Percentiles rank a stretch among this genome's conserved stretches.
These are phyloP conservation scores for Xylaria sp. DNA, from an alignment of 2,329 filamentous ascomycete genomes.

Conservation along the genomic window DNA sequence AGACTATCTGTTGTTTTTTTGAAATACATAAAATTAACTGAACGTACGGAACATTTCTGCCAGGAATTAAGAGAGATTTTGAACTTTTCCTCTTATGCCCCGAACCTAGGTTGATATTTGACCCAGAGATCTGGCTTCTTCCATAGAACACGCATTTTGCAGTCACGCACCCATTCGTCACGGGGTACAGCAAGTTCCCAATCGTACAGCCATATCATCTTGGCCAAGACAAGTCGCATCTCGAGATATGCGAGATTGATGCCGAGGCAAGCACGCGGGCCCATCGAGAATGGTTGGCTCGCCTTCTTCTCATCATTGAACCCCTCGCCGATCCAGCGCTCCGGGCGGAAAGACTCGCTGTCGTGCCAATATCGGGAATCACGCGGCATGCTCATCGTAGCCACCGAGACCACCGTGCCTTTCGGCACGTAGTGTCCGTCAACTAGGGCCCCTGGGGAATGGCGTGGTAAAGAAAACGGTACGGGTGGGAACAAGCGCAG, in stretches of 20 bases:
- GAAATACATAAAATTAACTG: not conserved
- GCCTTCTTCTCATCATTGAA: conserved; percentile 39
- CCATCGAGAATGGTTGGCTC: conserved; percentile 42
- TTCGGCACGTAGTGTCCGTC: conserved; percentile 40
- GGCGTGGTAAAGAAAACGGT: conserved; percentile 45
- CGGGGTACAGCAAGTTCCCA: conserved; percentile 48
- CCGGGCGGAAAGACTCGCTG: conserved; percentile 40
- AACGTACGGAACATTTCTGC: not conserved
- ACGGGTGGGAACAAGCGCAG: conserved; percentile 52
- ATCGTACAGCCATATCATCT: conserved; percentile 53
- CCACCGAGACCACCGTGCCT: conserved; percentile 35
- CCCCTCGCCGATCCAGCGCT: conserved; percentile 42
- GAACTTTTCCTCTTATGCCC: conserved; percentile 5
- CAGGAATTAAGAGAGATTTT: not conserved
- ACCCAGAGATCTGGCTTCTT: conserved; percentile 43
- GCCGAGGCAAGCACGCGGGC: conserved; percentile 43
- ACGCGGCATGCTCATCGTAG: conserved; percentile 18
- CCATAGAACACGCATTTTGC: conserved; percentile 49
- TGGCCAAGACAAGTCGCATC: conserved; percentile 53
- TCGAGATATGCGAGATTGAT: conserved; percentile 53
- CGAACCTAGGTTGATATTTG: conserved; percentile 33
- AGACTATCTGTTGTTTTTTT: too few relatives aligned
- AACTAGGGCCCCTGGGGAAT: conserved; percentile 34
- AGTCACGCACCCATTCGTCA: conserved; percentile 52
- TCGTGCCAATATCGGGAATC: conserved; percentile 39